Conservation (phyloP, 768 basidiomycete species). For the Podaxis carcinomalis region DNA sequence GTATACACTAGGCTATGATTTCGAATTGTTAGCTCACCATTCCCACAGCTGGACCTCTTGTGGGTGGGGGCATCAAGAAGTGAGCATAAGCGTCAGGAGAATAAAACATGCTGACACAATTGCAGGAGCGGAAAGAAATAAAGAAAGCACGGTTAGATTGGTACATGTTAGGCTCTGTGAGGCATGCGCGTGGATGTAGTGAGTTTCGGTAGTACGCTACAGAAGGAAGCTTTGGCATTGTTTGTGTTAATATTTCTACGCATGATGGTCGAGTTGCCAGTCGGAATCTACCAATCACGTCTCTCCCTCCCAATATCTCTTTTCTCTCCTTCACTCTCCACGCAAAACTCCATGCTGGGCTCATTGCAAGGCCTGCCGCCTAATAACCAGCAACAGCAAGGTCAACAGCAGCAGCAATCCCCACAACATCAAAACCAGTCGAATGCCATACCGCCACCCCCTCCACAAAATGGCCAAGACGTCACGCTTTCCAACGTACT, state of each 20-base stretch:
- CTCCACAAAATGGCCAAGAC: conserved; percentile 86
- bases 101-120: neutral
- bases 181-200: conserved; percentile 2
- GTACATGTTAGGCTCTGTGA: neutral
- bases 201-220: conserved; percentile 12
- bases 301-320: conserved; percentile 17
- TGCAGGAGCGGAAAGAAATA: conserved; percentile 72
- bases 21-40: conserved; percentile 8
- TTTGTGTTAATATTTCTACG: conserved; percentile 29
- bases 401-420: conserved; percentile 56
- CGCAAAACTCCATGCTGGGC: conserved; percentile 59
- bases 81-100: conserved; percentile 32
- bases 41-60: conserved; percentile 58
- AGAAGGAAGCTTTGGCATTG: conserved; percentile 31
- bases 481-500: conserved; percentile 91
- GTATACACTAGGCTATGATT: conserved; percentile 28
- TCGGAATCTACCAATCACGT: conserved; percentile 20
- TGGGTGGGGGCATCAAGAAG: conserved; percentile 84
- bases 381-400: conserved; percentile 56
- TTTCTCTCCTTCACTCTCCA: conserved; percentile 11
- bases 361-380: conserved; percentile 61
- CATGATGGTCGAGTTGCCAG: conserved; percentile 14
- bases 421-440: conserved; percentile 46
- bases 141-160: conserved; percentile 9
- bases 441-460: conserved; percentile 63